phyloP scores from a whole-genome alignment of 1,284 basidiomycete species.

The Anthracocystis setariae region DNA sequence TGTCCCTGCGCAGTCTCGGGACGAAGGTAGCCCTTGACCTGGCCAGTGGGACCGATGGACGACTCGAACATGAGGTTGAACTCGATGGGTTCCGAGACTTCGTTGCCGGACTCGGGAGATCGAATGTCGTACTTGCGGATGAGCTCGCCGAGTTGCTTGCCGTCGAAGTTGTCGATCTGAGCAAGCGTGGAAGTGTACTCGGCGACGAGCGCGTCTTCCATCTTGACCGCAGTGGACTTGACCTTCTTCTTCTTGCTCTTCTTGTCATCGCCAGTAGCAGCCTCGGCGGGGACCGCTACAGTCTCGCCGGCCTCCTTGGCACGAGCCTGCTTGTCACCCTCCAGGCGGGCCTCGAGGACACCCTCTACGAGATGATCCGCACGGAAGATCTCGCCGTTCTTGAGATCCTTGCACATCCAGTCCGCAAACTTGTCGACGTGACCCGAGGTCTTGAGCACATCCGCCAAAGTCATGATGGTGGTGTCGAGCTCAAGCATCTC shows the following conservation, averaged over 20 bases:
- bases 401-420: slow-evolving; percentile 97
- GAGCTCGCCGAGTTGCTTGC: slow-evolving; percentile 86
- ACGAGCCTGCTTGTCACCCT: slow-evolving; percentile 91
- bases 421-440: slow-evolving; percentile 98
- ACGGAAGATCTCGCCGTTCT: slow-evolving; percentile 94
- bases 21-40: slow-evolving; percentile 94
- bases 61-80: slow-evolving; percentile 99
- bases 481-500: slow-evolving; percentile 99
- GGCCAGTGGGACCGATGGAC: slow-evolving; percentile 96
- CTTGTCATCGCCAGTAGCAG: slow-evolving; percentile 65
- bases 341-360: slow-evolving; percentile 88
- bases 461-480: slow-evolving; percentile 93
- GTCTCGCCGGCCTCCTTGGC: slow-evolving; percentile 67
- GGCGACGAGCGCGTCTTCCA: slow-evolving; percentile 79
- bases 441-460: slow-evolving; percentile 96
- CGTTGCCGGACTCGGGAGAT: slow-evolving; percentile 92
- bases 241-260: slow-evolving; percentile 84
- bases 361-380: slow-evolving; percentile 96
- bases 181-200: slow-evolving; percentile 87
- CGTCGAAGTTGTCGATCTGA: slow-evolving; percentile 94
- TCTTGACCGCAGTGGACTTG: slow-evolving; percentile 79
- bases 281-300: slow-evolving; percentile 23
- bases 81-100: slow-evolving; percentile 88
- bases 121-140: slow-evolving; percentile 84
- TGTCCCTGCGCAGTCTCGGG: slow-evolving; percentile 99